Conservation (phyloP, 306 rosid genomes). For the Arachis hypogaea region DNA sequence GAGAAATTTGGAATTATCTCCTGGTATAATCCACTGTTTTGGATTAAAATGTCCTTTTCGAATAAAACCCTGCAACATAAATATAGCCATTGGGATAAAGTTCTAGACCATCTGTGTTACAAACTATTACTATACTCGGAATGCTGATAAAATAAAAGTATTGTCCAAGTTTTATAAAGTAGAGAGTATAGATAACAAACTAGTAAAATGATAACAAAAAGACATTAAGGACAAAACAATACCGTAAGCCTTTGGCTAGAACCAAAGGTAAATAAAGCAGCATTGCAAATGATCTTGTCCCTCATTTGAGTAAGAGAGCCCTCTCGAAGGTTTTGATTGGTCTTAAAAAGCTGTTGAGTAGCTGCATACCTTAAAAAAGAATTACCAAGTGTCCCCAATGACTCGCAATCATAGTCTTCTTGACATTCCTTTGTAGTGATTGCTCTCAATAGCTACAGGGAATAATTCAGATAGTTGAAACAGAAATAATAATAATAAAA, state of each 20-base stretch:
- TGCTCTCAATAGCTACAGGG: conserved; percentile 66
- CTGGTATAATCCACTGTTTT: conserved; percentile 62
- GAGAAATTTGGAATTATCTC: conserved; percentile 36
- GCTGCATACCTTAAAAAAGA: conserved; percentile 67
- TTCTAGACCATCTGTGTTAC: no score
- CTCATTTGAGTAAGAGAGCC: conserved; percentile 56
- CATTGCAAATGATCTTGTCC: conserved; percentile 50
- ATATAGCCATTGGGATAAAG: background rate
- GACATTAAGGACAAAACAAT: background rate
- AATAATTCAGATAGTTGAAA: background rate
- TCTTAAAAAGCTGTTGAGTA: conserved; percentile 61
- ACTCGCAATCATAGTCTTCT: conserved; percentile 57
- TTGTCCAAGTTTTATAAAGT: no score
- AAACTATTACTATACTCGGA: no score
- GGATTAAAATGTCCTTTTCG: conserved; percentile 52
- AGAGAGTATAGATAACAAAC: background rate
- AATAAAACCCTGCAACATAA: conserved; percentile 64
- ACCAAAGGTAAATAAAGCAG: conserved; percentile 48
- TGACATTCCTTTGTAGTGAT: conserved; percentile 62
- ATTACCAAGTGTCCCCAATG: conserved; percentile 78
- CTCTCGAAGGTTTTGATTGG: conserved; percentile 46
- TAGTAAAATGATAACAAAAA: background rate
- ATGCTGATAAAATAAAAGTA: no score
- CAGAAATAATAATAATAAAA: background rate
- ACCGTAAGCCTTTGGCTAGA: conserved; percentile 56